Evolutionary conservation across 495 filamentous ascomycete species (phyloP).

Genomic region (Podospora conica): DNA sequence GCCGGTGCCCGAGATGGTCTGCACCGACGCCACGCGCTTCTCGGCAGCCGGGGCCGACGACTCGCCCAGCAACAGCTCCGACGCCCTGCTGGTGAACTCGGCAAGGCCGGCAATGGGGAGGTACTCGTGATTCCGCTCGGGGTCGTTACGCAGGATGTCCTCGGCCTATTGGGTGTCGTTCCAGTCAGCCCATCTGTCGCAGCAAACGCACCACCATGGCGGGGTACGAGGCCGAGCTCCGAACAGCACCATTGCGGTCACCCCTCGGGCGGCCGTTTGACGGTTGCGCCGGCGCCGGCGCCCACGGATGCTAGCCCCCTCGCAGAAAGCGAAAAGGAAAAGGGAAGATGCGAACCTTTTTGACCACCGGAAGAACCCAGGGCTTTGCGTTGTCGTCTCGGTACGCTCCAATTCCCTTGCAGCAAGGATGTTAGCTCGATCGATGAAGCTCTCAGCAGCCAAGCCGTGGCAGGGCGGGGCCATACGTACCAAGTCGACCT

Average conservation of each 20-base stretch:
- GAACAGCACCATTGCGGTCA: neutral
- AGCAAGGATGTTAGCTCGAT: neutral
- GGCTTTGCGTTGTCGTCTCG: constrained; percentile 93
- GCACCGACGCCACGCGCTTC: constrained; percentile 66
- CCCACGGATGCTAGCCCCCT: neutral
- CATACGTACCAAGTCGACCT: constrained; percentile 69
- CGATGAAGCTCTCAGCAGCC: neutral
- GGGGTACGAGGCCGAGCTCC: neutral
- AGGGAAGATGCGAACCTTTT: constrained; percentile 58
- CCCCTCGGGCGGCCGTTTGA: neutral
- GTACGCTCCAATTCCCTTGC: constrained; percentile 85
- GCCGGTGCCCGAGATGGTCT: constrained; percentile 89
- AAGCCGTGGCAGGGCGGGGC: neutral
- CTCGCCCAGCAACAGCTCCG: constrained; percentile 78
- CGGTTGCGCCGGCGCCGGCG: neutral
- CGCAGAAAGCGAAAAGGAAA: neutral
- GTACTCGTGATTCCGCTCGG: constrained; percentile 94
- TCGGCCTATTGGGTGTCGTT: constrained; percentile 60
- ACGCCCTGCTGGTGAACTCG: constrained; percentile 78
- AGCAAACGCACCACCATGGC: neutral
- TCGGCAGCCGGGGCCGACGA: constrained; percentile 77
- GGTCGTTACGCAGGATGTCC: constrained; percentile 77
- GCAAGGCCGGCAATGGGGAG: constrained; percentile 88
- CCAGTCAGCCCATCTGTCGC: constrained; percentile 16
- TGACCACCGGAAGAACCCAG: constrained; percentile 96